Conservation (phyloP, 2,329 filamentous ascomycete species). For the Curvularia sp. region DNA sequence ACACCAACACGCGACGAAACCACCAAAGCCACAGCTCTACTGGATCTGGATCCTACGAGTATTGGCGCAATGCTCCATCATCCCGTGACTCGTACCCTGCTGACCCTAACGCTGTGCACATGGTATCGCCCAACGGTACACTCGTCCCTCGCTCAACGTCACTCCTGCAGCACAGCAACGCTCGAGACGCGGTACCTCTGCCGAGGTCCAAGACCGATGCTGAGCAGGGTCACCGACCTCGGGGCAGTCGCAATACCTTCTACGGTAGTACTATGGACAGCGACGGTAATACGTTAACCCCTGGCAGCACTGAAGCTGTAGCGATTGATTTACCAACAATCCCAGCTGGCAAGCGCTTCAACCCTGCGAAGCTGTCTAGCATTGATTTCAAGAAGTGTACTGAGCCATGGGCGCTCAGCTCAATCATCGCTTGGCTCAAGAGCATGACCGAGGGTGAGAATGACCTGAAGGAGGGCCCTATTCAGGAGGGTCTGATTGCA, state of each 20-base stretch:
- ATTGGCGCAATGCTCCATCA: constrained; percentile 47
- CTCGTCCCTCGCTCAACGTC: constrained; percentile 61
- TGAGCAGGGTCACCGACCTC: constrained; percentile 62
- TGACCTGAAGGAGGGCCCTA: constrained; percentile 82
- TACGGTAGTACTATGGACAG: constrained; percentile 46
- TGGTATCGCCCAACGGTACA: constrained; percentile 43
- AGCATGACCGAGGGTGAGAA: constrained; percentile 90
- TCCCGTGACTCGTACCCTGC: constrained; percentile 43
- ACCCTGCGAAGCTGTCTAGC: constrained; percentile 80
- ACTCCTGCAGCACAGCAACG: constrained; percentile 79
- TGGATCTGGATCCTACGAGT: constrained; percentile 56
- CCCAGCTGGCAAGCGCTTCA: constrained; percentile 80
- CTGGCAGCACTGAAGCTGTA: constrained; percentile 57
- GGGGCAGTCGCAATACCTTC: constrained; percentile 53
- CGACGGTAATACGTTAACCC: constrained; percentile 65
- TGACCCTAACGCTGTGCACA: constrained; percentile 41
- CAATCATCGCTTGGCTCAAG: constrained; percentile 85
- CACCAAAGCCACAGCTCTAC: constrained; percentile 45
- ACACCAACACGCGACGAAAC: constrained; percentile 57
- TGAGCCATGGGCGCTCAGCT: constrained; percentile 92
- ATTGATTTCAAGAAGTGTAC: constrained; percentile 83
- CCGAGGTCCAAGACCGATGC: constrained; percentile 94
- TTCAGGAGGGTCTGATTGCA: constrained; percentile 85
- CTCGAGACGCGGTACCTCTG: constrained; percentile 80
- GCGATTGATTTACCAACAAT: constrained; percentile 85